phyloP scores from a whole-genome alignment of 768 basidiomycete genomes.

The Termitomyces sp. region DNA sequence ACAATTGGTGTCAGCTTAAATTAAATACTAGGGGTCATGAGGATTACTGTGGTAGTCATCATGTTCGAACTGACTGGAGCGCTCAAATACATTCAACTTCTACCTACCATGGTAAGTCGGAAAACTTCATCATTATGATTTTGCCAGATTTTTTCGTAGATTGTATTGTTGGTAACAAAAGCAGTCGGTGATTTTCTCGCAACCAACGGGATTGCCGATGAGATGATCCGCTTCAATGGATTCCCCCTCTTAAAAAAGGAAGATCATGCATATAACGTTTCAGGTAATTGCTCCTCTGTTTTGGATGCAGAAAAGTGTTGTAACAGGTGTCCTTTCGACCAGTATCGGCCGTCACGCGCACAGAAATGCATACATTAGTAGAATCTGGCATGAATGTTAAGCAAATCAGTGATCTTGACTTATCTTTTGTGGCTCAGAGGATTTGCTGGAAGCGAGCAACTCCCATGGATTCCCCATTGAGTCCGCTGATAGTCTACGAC shows the following conservation, averaged over 20 bases:
- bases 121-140: background rate
- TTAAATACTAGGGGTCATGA: slow-evolving; percentile 75
- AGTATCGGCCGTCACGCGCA: slow-evolving; percentile 92
- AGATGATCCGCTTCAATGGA: slow-evolving; percentile 95
- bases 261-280: slow-evolving; percentile 86
- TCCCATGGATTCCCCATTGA: slow-evolving; percentile 94
- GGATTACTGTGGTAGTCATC: slow-evolving; percentile 97
- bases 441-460: slow-evolving; percentile 60
- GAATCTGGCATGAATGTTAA: slow-evolving; percentile 72
- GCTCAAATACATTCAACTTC: slow-evolving; percentile 75
- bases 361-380: slow-evolving; percentile 66
- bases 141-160: slow-evolving; percentile 42
- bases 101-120: slow-evolving; percentile 87
- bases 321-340: background rate
- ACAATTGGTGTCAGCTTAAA: background rate
- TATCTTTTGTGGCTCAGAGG: slow-evolving; percentile 40
- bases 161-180: slow-evolving; percentile 93
- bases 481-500: slow-evolving; percentile 49
- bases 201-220: slow-evolving; percentile 91
- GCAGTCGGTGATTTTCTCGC: slow-evolving; percentile 95
- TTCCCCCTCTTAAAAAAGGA: slow-evolving; percentile 97
- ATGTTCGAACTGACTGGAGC: slow-evolving; percentile 99
- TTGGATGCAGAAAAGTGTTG: background rate
- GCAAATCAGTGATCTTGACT: slow-evolving; percentile 59
- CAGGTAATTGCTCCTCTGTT: slow-evolving; percentile 49